Evolutionary conservation across 2,329 filamentous ascomycete genomes (phyloP).

Genomic region (Aspergillus neotritici): DNA sequence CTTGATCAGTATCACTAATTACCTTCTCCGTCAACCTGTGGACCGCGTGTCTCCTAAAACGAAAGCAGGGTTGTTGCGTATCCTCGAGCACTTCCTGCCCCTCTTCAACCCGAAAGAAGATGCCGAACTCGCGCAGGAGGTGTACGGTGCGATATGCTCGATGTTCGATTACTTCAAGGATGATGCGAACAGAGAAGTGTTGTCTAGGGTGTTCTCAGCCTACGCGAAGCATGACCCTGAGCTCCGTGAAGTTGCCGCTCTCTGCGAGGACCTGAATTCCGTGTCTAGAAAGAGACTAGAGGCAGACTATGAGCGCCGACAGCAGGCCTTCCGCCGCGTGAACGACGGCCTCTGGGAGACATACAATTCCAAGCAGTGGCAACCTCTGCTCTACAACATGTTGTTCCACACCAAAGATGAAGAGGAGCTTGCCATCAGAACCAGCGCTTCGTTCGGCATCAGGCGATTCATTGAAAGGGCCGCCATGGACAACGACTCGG

Average conservation of each 20-base stretch:
- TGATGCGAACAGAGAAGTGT: constrained; percentile 63
- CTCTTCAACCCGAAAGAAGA: constrained; percentile 56
- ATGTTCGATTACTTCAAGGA: constrained; percentile 91
- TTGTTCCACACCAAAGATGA: constrained; percentile 79
- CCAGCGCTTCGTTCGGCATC: constrained; percentile 75
- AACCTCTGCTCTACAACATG: constrained; percentile 81
- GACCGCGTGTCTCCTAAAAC: constrained; percentile 74
- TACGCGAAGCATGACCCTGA: constrained; percentile 61
- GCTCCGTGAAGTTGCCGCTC: constrained; percentile 57
- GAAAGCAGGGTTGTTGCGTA: constrained; percentile 73
- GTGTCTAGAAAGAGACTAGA: constrained; percentile 67
- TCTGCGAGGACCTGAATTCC: constrained; percentile 78
- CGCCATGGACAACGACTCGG: constrained; percentile 37
- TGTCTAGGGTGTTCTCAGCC: constrained; percentile 67
- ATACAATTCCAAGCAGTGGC: constrained; percentile 71
- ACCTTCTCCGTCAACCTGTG: constrained; percentile 77
- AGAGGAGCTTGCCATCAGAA: constrained; percentile 80
- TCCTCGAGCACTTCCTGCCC: constrained; percentile 74
- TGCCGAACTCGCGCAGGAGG: constrained; percentile 53
- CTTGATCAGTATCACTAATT: constrained; percentile 72
- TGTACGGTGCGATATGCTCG: constrained; percentile 70
- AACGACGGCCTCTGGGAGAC: constrained; percentile 55
- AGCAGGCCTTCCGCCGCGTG: constrained; percentile 69
- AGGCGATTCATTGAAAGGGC: constrained; percentile 69
- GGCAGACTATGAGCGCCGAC: constrained; percentile 77